A percentile compares a stretch with the other conserved stretches of the same genome.
Conservation (phyloP, 129 eudicot genomes). For the Kitagawia praeruptora region DNA sequence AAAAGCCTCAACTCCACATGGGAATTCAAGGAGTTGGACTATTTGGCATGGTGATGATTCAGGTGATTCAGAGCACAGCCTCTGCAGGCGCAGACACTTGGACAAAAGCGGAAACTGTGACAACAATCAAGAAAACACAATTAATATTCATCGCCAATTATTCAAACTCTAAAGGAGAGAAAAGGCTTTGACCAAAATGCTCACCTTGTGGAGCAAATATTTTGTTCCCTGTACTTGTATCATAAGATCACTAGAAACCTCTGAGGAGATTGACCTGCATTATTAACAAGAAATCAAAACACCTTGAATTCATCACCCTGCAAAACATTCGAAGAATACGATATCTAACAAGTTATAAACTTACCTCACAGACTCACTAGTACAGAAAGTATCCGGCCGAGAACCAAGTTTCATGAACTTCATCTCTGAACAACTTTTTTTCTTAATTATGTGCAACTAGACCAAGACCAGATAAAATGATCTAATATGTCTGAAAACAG, state of each 20-base stretch:
- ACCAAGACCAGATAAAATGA: constrained; percentile 1
- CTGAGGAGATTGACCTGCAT: constrained; percentile 84
- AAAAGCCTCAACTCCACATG: constrained; percentile 78
- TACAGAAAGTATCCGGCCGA: constrained; percentile 81
- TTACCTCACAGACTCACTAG: constrained; percentile 80
- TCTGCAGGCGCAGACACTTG: constrained; percentile 66
- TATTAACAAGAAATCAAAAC: constrained; percentile 5
- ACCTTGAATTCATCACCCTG: not conserved
- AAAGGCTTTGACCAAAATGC: not conserved
- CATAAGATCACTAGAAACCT: constrained; percentile 83
- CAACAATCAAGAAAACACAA: not conserved
- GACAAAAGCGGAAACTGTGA: constrained; percentile 84
- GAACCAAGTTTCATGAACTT: constrained; percentile 98
- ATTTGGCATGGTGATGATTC: constrained; percentile 63
- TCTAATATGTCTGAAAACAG: not conserved
- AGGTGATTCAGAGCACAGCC: constrained; percentile 52
- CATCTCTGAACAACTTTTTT: constrained; percentile 32
- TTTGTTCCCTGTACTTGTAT: constrained; percentile 73
- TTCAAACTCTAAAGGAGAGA: not conserved
- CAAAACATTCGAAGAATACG: not conserved
- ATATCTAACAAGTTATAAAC: not conserved
- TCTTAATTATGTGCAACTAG: constrained; percentile 5
- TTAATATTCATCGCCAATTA: not conserved
- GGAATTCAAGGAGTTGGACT: constrained; percentile 79
- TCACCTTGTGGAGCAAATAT: constrained; percentile 96